Conservation (phyloP, 2,329 filamentous ascomycete species). For the Penicillium hesseltinei region DNA sequence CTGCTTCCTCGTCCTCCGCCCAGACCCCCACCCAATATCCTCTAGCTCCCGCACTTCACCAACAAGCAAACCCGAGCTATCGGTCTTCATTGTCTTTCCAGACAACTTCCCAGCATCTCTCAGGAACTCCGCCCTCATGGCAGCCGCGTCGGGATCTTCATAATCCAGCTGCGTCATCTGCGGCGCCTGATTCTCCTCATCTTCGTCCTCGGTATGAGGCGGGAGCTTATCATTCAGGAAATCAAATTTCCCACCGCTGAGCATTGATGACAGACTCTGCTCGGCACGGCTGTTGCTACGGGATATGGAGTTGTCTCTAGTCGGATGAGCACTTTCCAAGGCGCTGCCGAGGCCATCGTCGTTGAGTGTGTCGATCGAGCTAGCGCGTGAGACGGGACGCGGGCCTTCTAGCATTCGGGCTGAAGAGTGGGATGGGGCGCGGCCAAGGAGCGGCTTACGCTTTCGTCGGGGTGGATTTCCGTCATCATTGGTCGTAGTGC, state of each 20-base stretch:
- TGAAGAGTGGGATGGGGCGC: conserved; percentile 43
- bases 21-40: conserved; percentile 34
- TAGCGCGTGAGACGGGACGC: conserved; percentile 42
- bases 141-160: conserved; percentile 52
- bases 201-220: conserved; percentile 24
- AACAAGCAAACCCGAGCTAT: conserved; percentile 20
- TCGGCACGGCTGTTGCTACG: conserved; percentile 28
- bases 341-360: conserved; percentile 42
- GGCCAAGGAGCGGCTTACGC: conserved; percentile 41
- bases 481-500: conserved; percentile 19
- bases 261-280: conserved; percentile 34
- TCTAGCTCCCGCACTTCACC: conserved; percentile 36
- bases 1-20: conserved; percentile 36
- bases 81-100: conserved; percentile 26
- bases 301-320: conserved; percentile 23
- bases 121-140: conserved; percentile 56
- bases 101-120: conserved; percentile 46
- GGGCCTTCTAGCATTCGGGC: conserved; percentile 22
- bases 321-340: conserved; percentile 29
- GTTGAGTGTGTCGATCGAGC: conserved; percentile 52
- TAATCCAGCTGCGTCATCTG: conserved; percentile 50
- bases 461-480: conserved; percentile 29
- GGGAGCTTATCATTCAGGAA: conserved; percentile 27
- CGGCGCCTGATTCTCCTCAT: conserved; percentile 38
- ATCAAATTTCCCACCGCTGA: conserved; percentile 33